Percentiles rank a stretch among this genome's conserved stretches.
Conservation (phyloP, 202 grass and related monocot genomes). For the Carex sylvatica region DNA sequence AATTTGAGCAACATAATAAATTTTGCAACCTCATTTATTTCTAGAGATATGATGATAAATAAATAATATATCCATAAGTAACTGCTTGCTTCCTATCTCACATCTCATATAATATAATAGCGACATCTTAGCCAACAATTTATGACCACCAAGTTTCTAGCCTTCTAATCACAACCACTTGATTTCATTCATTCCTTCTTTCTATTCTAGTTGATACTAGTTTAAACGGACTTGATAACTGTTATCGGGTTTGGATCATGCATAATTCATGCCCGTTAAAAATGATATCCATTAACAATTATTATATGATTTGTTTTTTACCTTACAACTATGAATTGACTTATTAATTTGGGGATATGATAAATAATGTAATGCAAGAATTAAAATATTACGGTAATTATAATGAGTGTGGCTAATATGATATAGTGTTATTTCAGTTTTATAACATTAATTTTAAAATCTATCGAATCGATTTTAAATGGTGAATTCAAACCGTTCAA, state of each 20-base stretch:
- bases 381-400: too few relatives aligned
- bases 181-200: background rate
- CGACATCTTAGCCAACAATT: constrained; percentile 13
- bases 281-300: background rate
- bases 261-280: background rate
- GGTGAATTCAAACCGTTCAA: too few relatives aligned
- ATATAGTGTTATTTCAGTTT: too few relatives aligned
- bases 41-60: background rate
- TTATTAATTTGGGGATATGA: too few relatives aligned
- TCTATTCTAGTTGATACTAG: background rate
- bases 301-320: too few relatives aligned
- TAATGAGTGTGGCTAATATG: too few relatives aligned
- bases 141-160: background rate
- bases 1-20: background rate
- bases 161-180: background rate
- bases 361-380: too few relatives aligned
- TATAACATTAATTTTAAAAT: too few relatives aligned
- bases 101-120: background rate
- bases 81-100: background rate
- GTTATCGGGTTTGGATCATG: background rate
- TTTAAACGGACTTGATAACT: background rate
- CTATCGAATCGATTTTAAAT: too few relatives aligned
- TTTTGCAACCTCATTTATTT: background rate
- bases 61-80: background rate
- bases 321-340: too few relatives aligned